These are phyloP conservation scores for Lithohypha guttulata DNA, from an alignment of 2,329 filamentous ascomycete species.

Conservation along the genomic window DNA sequence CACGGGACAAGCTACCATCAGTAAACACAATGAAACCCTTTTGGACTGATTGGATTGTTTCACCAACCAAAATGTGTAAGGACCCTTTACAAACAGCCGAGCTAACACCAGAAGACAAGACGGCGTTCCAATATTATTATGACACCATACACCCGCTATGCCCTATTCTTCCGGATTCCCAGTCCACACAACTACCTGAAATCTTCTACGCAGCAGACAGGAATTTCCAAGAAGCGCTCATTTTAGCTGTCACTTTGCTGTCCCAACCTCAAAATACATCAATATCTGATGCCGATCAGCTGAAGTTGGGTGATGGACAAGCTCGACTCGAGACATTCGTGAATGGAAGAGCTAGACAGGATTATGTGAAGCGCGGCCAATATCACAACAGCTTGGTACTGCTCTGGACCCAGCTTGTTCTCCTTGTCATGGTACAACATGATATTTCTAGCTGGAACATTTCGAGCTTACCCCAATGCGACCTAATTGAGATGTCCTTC, in stretches of 20 bases:
- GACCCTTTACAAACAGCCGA: constrained; percentile 6
- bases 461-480: constrained; percentile 1
- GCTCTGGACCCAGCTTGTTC: constrained; percentile 14
- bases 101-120: constrained; percentile 6
- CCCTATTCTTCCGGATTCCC: constrained; percentile 16
- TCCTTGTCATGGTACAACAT: constrained; percentile 12
- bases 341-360: background rate
- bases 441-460: constrained; percentile 12
- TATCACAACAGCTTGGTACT: constrained; percentile 12
- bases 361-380: background rate
- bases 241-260: background rate
- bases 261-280: background rate
- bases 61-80: constrained; percentile 14
- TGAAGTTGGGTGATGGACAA: constrained; percentile 6
- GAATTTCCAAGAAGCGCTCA: constrained; percentile 5
- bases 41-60: constrained; percentile 9
- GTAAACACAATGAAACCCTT: constrained; percentile 8
- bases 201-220: background rate
- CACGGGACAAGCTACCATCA: constrained; percentile 7
- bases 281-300: constrained; percentile 2
- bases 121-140: constrained; percentile 15
- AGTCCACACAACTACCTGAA: background rate
- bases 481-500: constrained; percentile 8
- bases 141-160: constrained; percentile 16
- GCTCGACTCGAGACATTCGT: constrained; percentile 11